phyloP scores from a whole-genome alignment of 345 rosid genomes.

The Balakata baccata region DNA sequence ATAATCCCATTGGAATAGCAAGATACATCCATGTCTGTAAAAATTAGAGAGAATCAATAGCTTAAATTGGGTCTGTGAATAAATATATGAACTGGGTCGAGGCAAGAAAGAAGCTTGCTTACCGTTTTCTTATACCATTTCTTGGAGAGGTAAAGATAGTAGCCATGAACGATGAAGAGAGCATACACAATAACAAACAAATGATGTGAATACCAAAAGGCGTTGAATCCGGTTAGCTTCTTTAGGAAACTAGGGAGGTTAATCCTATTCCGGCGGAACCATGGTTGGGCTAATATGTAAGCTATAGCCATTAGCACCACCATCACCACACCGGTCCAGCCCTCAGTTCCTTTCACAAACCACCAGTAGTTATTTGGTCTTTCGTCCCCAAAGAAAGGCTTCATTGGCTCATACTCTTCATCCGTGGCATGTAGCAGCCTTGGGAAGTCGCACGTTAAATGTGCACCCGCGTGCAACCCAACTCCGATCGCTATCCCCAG shows the following conservation, averaged over 20 bases:
- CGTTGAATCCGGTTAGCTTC: constrained; percentile 73
- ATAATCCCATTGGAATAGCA: constrained; percentile 55
- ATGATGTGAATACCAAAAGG: constrained; percentile 88
- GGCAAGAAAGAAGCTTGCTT: constrained; percentile 8
- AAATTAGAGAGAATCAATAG: too few relatives aligned
- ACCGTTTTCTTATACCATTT: constrained; percentile 75
- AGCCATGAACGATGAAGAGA: constrained; percentile 65
- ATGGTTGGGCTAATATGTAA: constrained; percentile 60
- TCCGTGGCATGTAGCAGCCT: constrained; percentile 61
- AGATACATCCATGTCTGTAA: constrained; percentile 75
- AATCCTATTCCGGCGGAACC: constrained; percentile 67
- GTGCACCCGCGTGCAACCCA: constrained; percentile 55
- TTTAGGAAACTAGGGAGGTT: constrained; percentile 52
- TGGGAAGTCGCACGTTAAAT: constrained; percentile 78
- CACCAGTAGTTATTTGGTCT: constrained; percentile 66
- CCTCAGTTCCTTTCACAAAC: constrained; percentile 70
- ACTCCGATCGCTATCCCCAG: constrained; percentile 61
- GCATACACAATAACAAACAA: constrained; percentile 66
- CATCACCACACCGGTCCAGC: constrained; percentile 73
- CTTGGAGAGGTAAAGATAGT: constrained; percentile 57
- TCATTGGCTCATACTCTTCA: constrained; percentile 56
- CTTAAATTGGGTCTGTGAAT: too few relatives aligned
- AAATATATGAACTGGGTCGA: too few relatives aligned
- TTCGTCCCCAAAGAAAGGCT: constrained; percentile 54
- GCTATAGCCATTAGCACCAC: constrained; percentile 66